Evolutionary conservation across 2,329 filamentous ascomycete genomes (phyloP), one percentile per base, ranked within the genome.

Genomic region (Sarocladium strictum): DNA sequence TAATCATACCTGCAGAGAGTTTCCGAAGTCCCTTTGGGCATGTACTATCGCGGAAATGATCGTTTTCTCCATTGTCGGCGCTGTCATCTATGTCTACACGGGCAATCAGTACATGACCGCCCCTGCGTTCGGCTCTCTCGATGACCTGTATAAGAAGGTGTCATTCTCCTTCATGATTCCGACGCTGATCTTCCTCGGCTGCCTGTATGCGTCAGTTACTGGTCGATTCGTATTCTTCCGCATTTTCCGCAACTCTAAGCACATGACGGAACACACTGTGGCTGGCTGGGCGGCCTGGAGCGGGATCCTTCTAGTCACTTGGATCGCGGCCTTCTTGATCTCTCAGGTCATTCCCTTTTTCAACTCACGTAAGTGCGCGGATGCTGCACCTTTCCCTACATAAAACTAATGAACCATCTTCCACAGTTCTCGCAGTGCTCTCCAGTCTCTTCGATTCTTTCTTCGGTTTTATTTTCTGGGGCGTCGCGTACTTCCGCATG

Each of bases 381-480:
- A n/a, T 23, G 6, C 38, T 19, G 6, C 19, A 1, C 11, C 3
- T 12, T 33, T 33, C n/a, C n/a, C n/a, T n/a, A n/a, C n/a, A n/a
- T n/a, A n/a, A n/a, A n/a, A n/a, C n/a, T n/a, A n/a, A n/a, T 29
- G 33, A 29, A 51, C 47, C 33, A 9, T 14, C 11, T 37, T 14
- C 11, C 1, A 21, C 37, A 81, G 78, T 85, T 2, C 70, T 84
- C n/a, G 85, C 84, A 3, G 76, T 90, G 58, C 89, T 91, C 86
- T 88, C 85, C n/a, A 90, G 90, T 3, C 80, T 96, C 1, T 96
- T 96, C 65, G 90, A 96, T 71, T 93, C 88, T 54, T 93, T 91
- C 78, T 93, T 93, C 63, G 92, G 92, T 23, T 97, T 96, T 76
- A 96, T 96, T 65, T 97, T 96, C 76, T 97, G 89, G 89, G 89